Evolutionary conservation across 2,329 filamentous ascomycete genomes (phyloP).

Genomic region (Claviceps sorghi): DNA sequence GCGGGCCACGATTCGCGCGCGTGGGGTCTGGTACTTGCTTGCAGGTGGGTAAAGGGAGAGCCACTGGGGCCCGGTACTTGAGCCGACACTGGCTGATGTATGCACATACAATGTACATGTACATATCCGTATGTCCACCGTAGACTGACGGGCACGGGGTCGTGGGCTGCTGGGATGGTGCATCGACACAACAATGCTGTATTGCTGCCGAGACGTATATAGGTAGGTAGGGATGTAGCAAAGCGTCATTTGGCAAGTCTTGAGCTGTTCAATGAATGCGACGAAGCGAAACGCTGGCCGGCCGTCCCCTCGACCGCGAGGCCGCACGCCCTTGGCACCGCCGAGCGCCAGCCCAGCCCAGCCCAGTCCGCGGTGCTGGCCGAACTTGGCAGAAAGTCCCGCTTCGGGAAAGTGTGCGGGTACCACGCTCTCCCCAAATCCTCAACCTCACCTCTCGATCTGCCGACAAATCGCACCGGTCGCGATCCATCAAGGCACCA

Average conservation of each 20-base stretch:
- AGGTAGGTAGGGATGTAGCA: background rate
- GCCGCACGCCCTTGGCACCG: conserved; percentile 4
- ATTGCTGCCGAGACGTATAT: no score
- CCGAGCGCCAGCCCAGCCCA: conserved; percentile 12
- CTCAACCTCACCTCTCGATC: conserved; percentile 42
- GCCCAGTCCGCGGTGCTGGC: background rate
- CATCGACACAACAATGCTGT: background rate
- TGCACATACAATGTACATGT: no score
- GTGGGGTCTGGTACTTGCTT: background rate
- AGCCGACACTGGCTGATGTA: no score
- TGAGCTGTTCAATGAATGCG: background rate
- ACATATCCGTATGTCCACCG: no score
- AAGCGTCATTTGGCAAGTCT: background rate
- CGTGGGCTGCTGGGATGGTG: background rate
- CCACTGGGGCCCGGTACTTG: background rate
- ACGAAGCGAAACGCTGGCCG: background rate
- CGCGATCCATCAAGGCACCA: conserved; percentile 37
- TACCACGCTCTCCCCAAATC: conserved; percentile 26
- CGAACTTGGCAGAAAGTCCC: conserved; percentile 16
- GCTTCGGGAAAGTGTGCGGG: conserved; percentile 22
- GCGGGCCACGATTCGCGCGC: background rate
- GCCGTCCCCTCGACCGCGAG: background rate
- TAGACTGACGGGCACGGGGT: background rate
- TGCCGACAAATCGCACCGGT: conserved; percentile 33
- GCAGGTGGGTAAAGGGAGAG: background rate